Conservation (phyloP, 169 alveolate genomes). For the Eimeria tenella region DNA sequence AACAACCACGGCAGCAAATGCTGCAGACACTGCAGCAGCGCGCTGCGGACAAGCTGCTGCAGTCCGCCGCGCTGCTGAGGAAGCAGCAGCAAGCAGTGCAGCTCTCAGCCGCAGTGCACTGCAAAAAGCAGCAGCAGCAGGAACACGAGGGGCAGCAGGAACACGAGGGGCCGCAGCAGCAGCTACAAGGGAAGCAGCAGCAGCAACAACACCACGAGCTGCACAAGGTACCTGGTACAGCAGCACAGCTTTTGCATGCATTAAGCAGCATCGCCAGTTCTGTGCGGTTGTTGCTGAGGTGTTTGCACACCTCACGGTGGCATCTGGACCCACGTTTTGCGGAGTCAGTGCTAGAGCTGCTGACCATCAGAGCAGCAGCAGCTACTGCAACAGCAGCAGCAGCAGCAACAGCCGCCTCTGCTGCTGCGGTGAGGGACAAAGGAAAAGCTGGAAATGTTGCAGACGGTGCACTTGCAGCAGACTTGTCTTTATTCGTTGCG, state of each 20-base stretch:
- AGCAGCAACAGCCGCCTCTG: conserved; percentile 13
- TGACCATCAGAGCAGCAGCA: conserved; percentile 6
- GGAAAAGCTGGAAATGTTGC: background rate
- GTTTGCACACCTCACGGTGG: background rate
- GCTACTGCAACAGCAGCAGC: conserved; percentile 19
- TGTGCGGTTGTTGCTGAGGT: conserved; percentile 1
- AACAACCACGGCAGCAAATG: background rate
- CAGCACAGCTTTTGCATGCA: background rate
- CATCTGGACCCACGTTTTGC: background rate
- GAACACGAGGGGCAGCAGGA: background rate
- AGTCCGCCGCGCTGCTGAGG: background rate
- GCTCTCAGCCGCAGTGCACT: background rate
- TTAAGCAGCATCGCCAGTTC: conserved; percentile 2
- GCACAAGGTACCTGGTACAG: background rate
- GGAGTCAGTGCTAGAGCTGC: background rate
- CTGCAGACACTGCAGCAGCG: background rate
- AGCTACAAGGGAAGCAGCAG: conserved; percentile 3
- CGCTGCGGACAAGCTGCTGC: conserved; percentile 6
- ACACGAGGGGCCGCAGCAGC: background rate
- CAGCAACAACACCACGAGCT: background rate
- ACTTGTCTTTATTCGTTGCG: background rate
- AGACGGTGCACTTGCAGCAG: background rate
- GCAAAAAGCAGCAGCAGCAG: background rate
- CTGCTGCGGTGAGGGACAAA: background rate
- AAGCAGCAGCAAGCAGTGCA: background rate